A percentile compares a stretch with the other conserved stretches of the same genome.
These are phyloP conservation scores for Penicillium sumatraense DNA, from an alignment of 2,329 filamentous ascomycete genomes.

Conservation along the genomic window DNA sequence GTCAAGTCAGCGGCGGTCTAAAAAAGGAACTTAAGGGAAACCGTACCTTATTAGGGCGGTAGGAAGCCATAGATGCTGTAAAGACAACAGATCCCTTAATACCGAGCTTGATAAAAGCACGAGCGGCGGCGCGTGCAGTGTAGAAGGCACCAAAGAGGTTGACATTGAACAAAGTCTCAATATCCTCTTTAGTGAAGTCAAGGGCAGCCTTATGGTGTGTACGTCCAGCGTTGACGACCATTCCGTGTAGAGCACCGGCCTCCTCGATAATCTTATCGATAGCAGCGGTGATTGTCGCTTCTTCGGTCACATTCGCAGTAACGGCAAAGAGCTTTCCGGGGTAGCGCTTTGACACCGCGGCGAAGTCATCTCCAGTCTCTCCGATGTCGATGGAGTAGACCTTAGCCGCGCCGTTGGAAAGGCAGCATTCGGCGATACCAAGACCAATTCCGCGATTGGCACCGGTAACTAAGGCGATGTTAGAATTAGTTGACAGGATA, in stretches of 20 bases:
- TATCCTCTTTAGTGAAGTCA: constrained; percentile 55
- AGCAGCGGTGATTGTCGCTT: constrained; percentile 49
- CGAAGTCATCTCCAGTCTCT: constrained; percentile 25
- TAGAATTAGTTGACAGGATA: background rate
- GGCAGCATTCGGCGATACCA: constrained; percentile 53
- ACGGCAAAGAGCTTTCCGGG: constrained; percentile 47
- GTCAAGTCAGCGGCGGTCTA: constrained; percentile 22
- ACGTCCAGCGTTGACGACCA: constrained; percentile 57
- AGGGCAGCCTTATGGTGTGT: constrained; percentile 59
- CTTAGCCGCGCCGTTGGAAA: constrained; percentile 48
- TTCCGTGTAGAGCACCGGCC: constrained; percentile 52
- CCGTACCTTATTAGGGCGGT: constrained; percentile 46
- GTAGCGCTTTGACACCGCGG: constrained; percentile 34
- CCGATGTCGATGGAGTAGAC: constrained; percentile 56
- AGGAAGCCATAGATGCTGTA: constrained; percentile 52
- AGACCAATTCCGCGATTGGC: constrained; percentile 51
- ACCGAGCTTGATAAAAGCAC: constrained; percentile 47
- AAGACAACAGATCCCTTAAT: constrained; percentile 46
- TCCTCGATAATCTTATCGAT: constrained; percentile 52
- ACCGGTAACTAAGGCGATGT: constrained; percentile 37
- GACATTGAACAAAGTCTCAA: constrained; percentile 50
- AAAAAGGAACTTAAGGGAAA: background rate
- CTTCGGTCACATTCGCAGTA: constrained; percentile 54
- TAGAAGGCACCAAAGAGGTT: constrained; percentile 38
- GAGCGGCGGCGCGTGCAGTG: constrained; percentile 29